Conservation (phyloP, 1,139 yeast genomes). For the Suhomyces ambrosiae region DNA sequence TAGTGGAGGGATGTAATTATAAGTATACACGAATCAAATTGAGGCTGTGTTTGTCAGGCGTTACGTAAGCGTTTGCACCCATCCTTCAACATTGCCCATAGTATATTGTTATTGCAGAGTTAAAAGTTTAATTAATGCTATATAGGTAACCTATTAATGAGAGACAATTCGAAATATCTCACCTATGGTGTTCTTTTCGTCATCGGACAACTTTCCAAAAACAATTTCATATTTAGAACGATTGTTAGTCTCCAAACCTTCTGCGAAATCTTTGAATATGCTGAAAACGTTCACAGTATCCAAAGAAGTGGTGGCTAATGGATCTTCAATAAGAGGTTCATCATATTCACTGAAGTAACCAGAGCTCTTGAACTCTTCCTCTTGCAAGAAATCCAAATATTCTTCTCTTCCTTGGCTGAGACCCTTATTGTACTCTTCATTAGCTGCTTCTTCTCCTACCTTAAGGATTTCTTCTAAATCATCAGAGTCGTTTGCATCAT, state of each 20-base stretch:
- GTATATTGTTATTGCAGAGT: too few relatives aligned
- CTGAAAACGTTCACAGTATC: conserved; percentile 68
- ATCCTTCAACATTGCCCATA: too few relatives aligned
- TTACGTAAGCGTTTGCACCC: too few relatives aligned
- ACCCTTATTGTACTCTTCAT: conserved; percentile 38
- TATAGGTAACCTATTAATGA: conserved; percentile 2
- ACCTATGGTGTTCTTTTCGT: conserved; percentile 13
- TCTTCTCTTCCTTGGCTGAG: conserved; percentile 40
- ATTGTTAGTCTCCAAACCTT: conserved; percentile 14
- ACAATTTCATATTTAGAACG: conserved; percentile 15
- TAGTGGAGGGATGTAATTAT: too few relatives aligned
- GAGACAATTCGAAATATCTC: conserved; percentile 16
- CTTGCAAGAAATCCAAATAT: conserved; percentile 46
- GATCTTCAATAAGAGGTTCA: conserved; percentile 75
- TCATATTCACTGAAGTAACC: conserved; percentile 48
- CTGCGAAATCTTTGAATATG: conserved; percentile 24
- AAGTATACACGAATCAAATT: conserved; percentile 9
- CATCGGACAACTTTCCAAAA: conserved; percentile 18
- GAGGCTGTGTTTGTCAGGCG: too few relatives aligned
- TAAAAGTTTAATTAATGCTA: too few relatives aligned
- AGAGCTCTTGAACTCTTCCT: conserved; percentile 41
- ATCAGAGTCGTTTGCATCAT: conserved; percentile 30
- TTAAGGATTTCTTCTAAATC: conserved; percentile 25
- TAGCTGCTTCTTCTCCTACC: conserved; percentile 25
- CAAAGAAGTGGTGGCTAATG: conserved; percentile 74